These are phyloP conservation scores for Helicocarpus griseus DNA, from an alignment of 2,329 filamentous ascomycete genomes.

Conservation along the genomic window DNA sequence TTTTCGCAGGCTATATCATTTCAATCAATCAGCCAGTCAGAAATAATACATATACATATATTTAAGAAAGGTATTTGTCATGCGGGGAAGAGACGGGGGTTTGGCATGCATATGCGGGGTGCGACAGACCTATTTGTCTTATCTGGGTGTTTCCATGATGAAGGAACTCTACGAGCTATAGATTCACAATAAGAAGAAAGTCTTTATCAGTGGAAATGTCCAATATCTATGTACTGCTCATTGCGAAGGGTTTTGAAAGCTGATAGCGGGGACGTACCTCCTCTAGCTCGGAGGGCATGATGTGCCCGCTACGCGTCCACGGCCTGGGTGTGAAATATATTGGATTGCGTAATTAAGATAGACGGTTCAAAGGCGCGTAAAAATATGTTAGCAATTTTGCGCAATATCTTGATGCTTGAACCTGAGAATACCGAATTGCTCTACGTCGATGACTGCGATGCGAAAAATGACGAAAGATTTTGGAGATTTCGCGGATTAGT, in stretches of 20 bases:
- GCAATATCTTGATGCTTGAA: too few species aligned
- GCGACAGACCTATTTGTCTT: conserved; percentile 58
- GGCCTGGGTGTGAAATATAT: too few species aligned
- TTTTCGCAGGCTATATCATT: conserved; percentile 62
- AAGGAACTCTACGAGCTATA: conserved; percentile 82
- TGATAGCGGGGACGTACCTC: conserved; percentile 44
- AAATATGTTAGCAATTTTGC: too few species aligned
- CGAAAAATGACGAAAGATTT: not conserved
- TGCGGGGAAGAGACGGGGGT: not conserved
- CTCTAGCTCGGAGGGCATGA: conserved; percentile 67
- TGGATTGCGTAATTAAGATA: too few species aligned
- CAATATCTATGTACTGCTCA: not conserved
- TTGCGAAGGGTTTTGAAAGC: not conserved
- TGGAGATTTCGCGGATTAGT: not conserved
- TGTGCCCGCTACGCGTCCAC: conserved; percentile 14
- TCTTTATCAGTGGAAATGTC: conserved; percentile 10
- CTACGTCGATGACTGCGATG: too few species aligned
- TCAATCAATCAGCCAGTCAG: conserved; percentile 7
- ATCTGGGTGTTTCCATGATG: conserved; percentile 87
- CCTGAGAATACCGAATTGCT: too few species aligned
- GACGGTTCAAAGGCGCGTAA: too few species aligned
- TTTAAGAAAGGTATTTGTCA: not conserved
- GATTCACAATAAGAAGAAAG: conserved; percentile 28
- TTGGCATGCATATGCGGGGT: not conserved
- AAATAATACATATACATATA: conserved; percentile 8